Evolutionary conservation across 2,329 filamentous ascomycete genomes (phyloP), one percentile per base, ranked within the genome.

Genomic region (Fusarium armeniacum): DNA sequence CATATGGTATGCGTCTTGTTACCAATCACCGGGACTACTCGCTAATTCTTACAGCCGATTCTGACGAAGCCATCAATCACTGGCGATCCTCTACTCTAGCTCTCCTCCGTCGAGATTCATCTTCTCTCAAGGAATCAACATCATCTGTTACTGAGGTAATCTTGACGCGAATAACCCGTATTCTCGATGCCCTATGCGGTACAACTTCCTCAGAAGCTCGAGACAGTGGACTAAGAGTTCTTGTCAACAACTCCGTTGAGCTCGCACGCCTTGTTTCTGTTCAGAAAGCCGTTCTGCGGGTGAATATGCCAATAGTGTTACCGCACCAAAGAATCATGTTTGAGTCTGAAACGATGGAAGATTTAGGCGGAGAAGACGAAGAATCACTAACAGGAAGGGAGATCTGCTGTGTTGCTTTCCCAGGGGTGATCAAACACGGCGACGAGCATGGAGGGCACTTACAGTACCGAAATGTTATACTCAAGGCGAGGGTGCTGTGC

Each of bases 51-150:
- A 11, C 59, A 77, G 75, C 77, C 80, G 82, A 80, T 50, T 82
- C 85, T 7, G 80, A 81, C 46, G 84, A 87, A 65, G 81, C 84
- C 32, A 83, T 89, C 65, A 91, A 90, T 75, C 86, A 89, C 74
- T 91, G 89, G 89, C 87, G 90, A 40, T 87, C 89, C 8, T 82
- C 84, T n/a, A 91, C 89, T 3, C 82, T 91, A 41, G 83, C 86
- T 28, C 82, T 89, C 44, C 77, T 91, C 52, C 84, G 83, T 56
- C 87, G 86, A 71, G 86, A 87, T 63, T 81, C 84, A 8, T 76
- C 79, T 18, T 73, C 80, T 58, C 81, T 89, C 35, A 79, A 83
- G 52, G 72, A 78, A 16, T 81, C 85, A 71, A 88, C 86, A 5
- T 67, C 78, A 22, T 69, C 73, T 26, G 74, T 84, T 33, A 79